A percentile compares a stretch with the other conserved stretches of the same genome.
phyloP scores from a whole-genome alignment of 2,329 filamentous ascomycete species.

The Talaromyces sp. region DNA sequence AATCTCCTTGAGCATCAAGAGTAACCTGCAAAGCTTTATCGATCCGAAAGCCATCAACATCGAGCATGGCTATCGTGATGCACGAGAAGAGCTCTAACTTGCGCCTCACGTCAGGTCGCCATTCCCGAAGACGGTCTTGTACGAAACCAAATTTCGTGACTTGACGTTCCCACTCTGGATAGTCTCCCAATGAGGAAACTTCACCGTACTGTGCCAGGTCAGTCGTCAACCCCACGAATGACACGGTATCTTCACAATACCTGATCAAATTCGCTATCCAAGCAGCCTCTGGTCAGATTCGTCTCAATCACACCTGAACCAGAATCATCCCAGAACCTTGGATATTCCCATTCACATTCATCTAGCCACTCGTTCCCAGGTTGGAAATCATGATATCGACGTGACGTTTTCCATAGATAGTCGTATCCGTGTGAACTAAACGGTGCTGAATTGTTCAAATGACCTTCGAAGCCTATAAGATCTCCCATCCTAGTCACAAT shows the following conservation, averaged over 20 bases:
- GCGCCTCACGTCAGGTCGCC: conserved; percentile 52
- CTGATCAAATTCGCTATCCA: conserved; percentile 57
- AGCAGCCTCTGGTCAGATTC: conserved; percentile 49
- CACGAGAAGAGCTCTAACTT: conserved; percentile 59
- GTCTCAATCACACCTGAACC: conserved; percentile 47
- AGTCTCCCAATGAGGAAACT: conserved; percentile 56
- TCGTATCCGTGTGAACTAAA: conserved; percentile 53
- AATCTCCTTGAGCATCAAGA: conserved; percentile 55
- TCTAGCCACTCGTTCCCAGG: conserved; percentile 49
- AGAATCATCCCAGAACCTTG: conserved; percentile 55
- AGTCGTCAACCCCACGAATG: not conserved
- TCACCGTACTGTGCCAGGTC: conserved; percentile 50
- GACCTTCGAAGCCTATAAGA: conserved; percentile 55
- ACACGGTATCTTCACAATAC: not conserved
- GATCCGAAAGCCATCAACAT: conserved; percentile 60
- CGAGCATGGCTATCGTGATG: conserved; percentile 55
- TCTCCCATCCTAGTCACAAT: conserved; percentile 49
- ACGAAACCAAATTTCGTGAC: conserved; percentile 60
- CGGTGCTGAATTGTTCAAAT: conserved; percentile 52
- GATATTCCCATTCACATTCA: conserved; percentile 47
- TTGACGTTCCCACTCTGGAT: conserved; percentile 57
- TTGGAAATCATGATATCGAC: conserved; percentile 54
- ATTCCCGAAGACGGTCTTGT: conserved; percentile 61
- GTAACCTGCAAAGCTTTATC: conserved; percentile 61
- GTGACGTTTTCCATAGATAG: conserved; percentile 51